phyloP scores from a whole-genome alignment of 345 rosid genomes.

The Sisymbrium irio region DNA sequence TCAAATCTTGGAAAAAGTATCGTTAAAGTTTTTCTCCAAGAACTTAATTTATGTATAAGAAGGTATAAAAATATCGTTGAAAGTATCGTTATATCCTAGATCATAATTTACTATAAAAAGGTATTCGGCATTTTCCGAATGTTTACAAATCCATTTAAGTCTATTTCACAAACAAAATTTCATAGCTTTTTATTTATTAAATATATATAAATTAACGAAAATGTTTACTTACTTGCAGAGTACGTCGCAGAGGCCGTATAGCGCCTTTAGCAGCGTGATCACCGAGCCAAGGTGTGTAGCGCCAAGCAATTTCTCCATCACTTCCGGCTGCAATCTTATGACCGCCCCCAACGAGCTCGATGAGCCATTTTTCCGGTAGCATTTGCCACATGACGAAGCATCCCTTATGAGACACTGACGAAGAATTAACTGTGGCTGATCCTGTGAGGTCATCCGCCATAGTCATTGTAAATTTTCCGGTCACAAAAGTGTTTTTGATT shows the following conservation, averaged over 20 bases:
- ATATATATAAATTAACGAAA: too few relatives aligned
- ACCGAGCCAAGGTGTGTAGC: conserved; percentile 91
- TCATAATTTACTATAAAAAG: too few relatives aligned
- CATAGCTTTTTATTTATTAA: too few relatives aligned
- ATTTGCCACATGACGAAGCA: conserved; percentile 99
- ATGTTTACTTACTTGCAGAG: conserved; percentile 71
- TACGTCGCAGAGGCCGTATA: conserved; percentile 84
- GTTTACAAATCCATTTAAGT: too few relatives aligned
- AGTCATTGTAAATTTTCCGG: conserved; percentile 81
- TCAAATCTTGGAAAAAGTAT: conserved; percentile 4
- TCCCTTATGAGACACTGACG: conserved; percentile 58
- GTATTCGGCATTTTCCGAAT: too few relatives aligned
- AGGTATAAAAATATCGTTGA: too few relatives aligned
- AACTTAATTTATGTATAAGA: too few relatives aligned
- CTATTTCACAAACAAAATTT: too few relatives aligned
- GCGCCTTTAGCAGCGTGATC: conserved; percentile 87
- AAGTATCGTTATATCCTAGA: too few relatives aligned
- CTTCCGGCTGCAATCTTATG: conserved; percentile 87
- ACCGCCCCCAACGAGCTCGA: conserved; percentile 75
- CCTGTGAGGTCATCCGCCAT: conserved; percentile 57
- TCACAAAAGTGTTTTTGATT: conserved; percentile 72
- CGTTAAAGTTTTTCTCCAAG: neutral
- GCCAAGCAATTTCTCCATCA: conserved; percentile 86
- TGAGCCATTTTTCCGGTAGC: conserved; percentile 87
- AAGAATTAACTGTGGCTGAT: conserved; percentile 31